Percentiles rank a stretch among this genome's conserved stretches.
Conservation (phyloP, 192 early-diverging fungal genomes). For the Kappamyces sp. region DNA sequence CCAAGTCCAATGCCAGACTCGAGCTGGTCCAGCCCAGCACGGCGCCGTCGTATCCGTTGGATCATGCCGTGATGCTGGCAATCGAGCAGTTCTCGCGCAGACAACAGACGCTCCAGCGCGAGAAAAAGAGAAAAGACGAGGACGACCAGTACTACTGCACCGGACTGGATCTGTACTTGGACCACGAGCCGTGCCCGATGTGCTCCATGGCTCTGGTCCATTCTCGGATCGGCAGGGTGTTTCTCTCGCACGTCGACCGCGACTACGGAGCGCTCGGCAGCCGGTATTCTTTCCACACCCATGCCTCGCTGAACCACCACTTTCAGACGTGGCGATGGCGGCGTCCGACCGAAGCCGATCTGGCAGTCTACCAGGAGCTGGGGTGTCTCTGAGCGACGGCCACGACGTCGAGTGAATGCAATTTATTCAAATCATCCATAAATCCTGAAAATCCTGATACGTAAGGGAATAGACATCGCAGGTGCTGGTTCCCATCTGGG, state of each 20-base stretch:
- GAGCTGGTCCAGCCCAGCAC: not conserved
- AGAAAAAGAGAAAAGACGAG: conserved; percentile 30
- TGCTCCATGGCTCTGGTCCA: conserved; percentile 94
- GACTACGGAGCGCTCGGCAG: conserved; percentile 42
- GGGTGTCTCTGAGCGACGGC: no score
- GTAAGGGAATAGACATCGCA: no score
- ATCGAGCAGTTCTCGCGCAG: conserved; percentile 24
- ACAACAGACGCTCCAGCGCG: conserved; percentile 20
- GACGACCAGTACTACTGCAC: conserved; percentile 68
- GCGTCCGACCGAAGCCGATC: no score
- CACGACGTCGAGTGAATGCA: no score
- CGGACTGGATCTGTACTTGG: conserved; percentile 73
- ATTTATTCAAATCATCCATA: no score
- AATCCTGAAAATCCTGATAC: no score
- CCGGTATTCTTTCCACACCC: conserved; percentile 62
- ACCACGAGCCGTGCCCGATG: conserved; percentile 86
- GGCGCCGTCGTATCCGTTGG: not conserved
- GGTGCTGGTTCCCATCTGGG: no score
- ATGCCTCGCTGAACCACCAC: conserved; percentile 69
- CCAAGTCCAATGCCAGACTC: not conserved
- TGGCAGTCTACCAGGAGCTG: no score
- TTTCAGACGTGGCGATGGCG: conserved; percentile 41
- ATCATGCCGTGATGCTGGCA: conserved; percentile 20
- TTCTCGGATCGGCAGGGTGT: conserved; percentile 83
- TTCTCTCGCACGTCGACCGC: conserved; percentile 42